Base-by-base conservation (phyloP, 805 yeast species). In the Debaryomyces prosopidis region DNA sequence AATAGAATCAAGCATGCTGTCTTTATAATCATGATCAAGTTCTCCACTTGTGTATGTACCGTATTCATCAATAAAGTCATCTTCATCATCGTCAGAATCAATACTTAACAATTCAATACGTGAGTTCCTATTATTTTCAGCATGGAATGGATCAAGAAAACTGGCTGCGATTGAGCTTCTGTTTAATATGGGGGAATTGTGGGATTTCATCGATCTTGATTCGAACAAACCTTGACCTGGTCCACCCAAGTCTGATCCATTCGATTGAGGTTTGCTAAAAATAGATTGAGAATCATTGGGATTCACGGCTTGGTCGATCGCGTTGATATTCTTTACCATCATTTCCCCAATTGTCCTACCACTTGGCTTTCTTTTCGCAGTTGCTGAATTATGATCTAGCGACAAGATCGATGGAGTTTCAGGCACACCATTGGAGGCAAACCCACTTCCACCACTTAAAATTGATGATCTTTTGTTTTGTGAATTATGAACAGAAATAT, bases 261-360 rank as follows among this genome's bases (percentile, higher is more conserved):
- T 48, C 7, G 64, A 58, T 1, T 59, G 64, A 6, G 62, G 62
- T 43, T 59, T 65, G 37, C 65, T 62, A 36, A 59, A 49, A 7
- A 60, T 46, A 11, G 66, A 60, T 38, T 44, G 59, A n/a, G 52
- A 52, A 40, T 70, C 75, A 26, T 43, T 49, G 3, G 52, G 44
- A 27, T 57, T 52, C 9, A 66, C 67, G 0, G 69, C 73, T 35
- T 73, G 77, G 51, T 81, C 86, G 3, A 81, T 77, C n/a, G 82
- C 81, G 41, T 66, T 71, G 0, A 80, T 74, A 43, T 75, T 80
- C 46, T 75, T 81, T 43, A 84, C 69, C 55, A 82, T 65, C 27
- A 84, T 77, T 51, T 82, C 87, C 10, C 90, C 90, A 35, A 84
- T 72, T 0, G 87, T 84, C 30, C 82, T 71, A 23, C 58, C 50